Conservation (phyloP, 805 yeast genomes). For the Hanseniaspora valbyensis region DNA sequence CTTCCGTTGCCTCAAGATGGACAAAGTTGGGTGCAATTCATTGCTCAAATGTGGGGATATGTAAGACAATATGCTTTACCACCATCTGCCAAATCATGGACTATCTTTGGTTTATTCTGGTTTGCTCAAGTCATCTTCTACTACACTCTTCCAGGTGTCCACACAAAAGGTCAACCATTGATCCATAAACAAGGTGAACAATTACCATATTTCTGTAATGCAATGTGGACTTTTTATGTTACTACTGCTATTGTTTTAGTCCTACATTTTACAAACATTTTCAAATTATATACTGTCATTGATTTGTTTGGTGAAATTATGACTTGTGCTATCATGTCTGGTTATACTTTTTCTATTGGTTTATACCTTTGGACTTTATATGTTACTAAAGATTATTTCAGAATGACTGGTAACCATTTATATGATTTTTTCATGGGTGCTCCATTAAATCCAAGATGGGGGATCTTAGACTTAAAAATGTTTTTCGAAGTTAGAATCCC, state of each 20-base stretch:
- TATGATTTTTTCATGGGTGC: constrained; percentile 97
- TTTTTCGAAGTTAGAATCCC: constrained; percentile 95
- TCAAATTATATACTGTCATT: constrained; percentile 61
- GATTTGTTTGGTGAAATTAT: constrained; percentile 84
- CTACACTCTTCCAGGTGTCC: constrained; percentile 78
- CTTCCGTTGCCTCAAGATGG: constrained; percentile 52
- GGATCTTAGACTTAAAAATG: constrained; percentile 87
- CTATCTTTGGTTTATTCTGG: constrained; percentile 60
- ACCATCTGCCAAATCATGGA: constrained; percentile 54
- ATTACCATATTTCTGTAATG: constrained; percentile 87
- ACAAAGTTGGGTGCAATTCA: constrained; percentile 41
- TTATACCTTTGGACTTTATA: constrained; percentile 59
- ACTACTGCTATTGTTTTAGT: constrained; percentile 46
- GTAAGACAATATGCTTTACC: constrained; percentile 40
- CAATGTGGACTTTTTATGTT: constrained; percentile 71
- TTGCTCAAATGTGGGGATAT: constrained; percentile 35
- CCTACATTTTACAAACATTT: constrained; percentile 64
- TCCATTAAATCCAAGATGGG: constrained; percentile 90
- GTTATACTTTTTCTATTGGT: constrained; percentile 54
- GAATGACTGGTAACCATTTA: constrained; percentile 82
- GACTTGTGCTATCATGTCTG: constrained; percentile 79
- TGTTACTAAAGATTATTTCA: constrained; percentile 65
- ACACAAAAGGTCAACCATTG: constrained; percentile 92
- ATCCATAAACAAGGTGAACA: constrained; percentile 68
- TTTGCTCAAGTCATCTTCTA: constrained; percentile 61